A percentile compares a stretch with the other conserved stretches of the same genome.
phyloP scores from a whole-genome alignment of 2,329 filamentous ascomycete genomes.

The Claviceps sp. region DNA sequence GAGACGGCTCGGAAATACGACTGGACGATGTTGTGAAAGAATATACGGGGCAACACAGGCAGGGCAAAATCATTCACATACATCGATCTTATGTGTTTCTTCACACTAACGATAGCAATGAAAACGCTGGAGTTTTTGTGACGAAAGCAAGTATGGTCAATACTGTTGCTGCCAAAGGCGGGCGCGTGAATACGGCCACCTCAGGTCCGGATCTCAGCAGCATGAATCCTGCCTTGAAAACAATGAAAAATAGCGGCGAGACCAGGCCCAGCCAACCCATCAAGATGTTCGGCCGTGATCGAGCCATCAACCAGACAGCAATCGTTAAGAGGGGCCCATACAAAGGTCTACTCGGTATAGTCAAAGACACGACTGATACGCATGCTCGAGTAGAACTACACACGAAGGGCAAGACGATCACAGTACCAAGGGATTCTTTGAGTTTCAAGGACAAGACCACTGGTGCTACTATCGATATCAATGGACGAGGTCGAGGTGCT shows the following conservation, averaged over 20 bases:
- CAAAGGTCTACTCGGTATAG: slow-evolving; percentile 87
- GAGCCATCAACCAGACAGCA: slow-evolving; percentile 80
- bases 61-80: slow-evolving; percentile 85
- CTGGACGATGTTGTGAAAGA: slow-evolving; percentile 88
- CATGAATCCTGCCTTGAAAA: slow-evolving; percentile 84
- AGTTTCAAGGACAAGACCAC: slow-evolving; percentile 74
- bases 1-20: slow-evolving; percentile 85
- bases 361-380: slow-evolving; percentile 83
- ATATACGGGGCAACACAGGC: slow-evolving; percentile 68
- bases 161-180: slow-evolving; percentile 89
- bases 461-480: slow-evolving; percentile 64
- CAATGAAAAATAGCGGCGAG: slow-evolving; percentile 44
- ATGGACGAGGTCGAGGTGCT: slow-evolving; percentile 32
- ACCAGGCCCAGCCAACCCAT: slow-evolving; percentile 47
- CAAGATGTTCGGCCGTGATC: slow-evolving; percentile 67
- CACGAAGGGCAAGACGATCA: slow-evolving; percentile 84
- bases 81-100: slow-evolving; percentile 87
- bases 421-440: slow-evolving; percentile 68
- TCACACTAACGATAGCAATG: slow-evolving; percentile 68
- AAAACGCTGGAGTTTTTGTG: slow-evolving; percentile 85
- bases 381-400: slow-evolving; percentile 85
- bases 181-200: slow-evolving; percentile 49
- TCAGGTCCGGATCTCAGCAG: slow-evolving; percentile 67
- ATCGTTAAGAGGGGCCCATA: slow-evolving; percentile 76
- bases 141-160: slow-evolving; percentile 73